A percentile compares a stretch with the other conserved stretches of the same genome.
phyloP scores from a whole-genome alignment of 2,329 filamentous ascomycete genomes.

The Apiospora rasikravindrae region DNA sequence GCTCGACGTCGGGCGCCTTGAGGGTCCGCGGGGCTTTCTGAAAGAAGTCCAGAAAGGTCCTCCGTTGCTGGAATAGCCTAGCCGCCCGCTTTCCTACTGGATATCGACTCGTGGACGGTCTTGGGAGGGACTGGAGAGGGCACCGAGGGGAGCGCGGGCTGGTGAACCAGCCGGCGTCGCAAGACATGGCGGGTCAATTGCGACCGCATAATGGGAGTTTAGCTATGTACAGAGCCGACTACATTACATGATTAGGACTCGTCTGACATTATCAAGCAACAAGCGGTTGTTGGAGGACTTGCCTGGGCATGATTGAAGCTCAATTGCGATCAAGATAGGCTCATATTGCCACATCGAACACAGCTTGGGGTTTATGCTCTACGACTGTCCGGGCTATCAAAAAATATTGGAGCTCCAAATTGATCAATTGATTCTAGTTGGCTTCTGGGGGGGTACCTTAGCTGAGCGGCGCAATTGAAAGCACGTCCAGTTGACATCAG shows the following conservation, averaged over 20 bases:
- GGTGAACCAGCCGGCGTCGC: slow-evolving; percentile 42
- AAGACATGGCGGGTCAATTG: slow-evolving; percentile 44
- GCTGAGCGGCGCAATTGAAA: background rate
- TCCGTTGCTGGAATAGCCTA: slow-evolving; percentile 43
- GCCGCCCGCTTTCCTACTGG: slow-evolving; percentile 35
- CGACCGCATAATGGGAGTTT: slow-evolving; percentile 41
- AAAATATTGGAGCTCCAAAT: slow-evolving; percentile 15
- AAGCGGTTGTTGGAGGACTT: slow-evolving; percentile 5
- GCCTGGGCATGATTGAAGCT: slow-evolving; percentile 17
- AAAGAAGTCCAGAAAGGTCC: slow-evolving; percentile 69
- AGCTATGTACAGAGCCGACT: slow-evolving; percentile 35
- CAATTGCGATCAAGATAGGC: slow-evolving; percentile 12
- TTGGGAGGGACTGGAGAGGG: slow-evolving; percentile 23
- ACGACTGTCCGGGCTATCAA: background rate
- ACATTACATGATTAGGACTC: slow-evolving; percentile 20
- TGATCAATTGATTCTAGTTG: background rate
- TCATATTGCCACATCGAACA: slow-evolving; percentile 14
- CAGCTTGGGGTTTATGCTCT: background rate
- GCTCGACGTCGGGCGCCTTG: slow-evolving; percentile 68
- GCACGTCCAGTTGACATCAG: too few relatives aligned
- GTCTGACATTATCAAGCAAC: background rate
- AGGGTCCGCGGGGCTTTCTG: slow-evolving; percentile 62
- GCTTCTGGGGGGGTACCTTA: background rate
- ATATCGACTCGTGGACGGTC: slow-evolving; percentile 36
- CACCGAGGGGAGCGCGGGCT: slow-evolving; percentile 27